Evolutionary conservation across 2,329 filamentous ascomycete species (phyloP), one percentile per base, ranked within the genome.

Genomic region (Aspergillus intermedius): DNA sequence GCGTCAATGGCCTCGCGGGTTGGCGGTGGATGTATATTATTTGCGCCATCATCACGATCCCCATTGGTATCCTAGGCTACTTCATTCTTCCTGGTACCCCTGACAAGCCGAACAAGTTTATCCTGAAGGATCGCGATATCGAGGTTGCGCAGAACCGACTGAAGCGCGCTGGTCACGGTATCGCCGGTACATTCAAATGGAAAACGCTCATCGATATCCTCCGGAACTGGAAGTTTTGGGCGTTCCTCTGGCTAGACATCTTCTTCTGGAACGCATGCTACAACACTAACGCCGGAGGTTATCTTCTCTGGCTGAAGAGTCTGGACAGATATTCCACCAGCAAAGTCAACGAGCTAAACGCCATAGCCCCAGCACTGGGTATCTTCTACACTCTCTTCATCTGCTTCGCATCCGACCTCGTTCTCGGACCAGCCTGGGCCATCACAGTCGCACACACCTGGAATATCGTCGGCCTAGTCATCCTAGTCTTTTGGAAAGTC

Each of bases 1-100:
- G 72, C 1, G 64, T 76, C 3, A 60, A 71, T 21, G 75, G 75
- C 0, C 63, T 77, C 0, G 69, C 68, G 1, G 76, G 74, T 0
- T 78, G 75, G 74, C 63, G 76, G n/a, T 81, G 78, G 78, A 77
- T 81, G 67, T 81, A 79, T 54, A 76, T 79, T 42, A 76, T 79
- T 57, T 72, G 71, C 45, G 67, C 76, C 3, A 49, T 81, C 4
- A 77, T 82, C 49, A 81, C 79, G 1, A 75, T 82, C 10, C 77
- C 77, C 0, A 63, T 81, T 3, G 76, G 74, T 0, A 64, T 81
- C 4, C 53, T 76, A 0, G 77, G 78, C 0, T 74, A 72, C 41
- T 70, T 79, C 23, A 59, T 81, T 4, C 67, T 79, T 9, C 78
- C 78, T 0, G 77, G 77, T 1, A 78, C 74, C 0, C 72, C 66